Percentiles rank a stretch among this genome's conserved stretches.
phyloP scores from a whole-genome alignment of 306 rosid species.

The Cicer cuneatum region DNA sequence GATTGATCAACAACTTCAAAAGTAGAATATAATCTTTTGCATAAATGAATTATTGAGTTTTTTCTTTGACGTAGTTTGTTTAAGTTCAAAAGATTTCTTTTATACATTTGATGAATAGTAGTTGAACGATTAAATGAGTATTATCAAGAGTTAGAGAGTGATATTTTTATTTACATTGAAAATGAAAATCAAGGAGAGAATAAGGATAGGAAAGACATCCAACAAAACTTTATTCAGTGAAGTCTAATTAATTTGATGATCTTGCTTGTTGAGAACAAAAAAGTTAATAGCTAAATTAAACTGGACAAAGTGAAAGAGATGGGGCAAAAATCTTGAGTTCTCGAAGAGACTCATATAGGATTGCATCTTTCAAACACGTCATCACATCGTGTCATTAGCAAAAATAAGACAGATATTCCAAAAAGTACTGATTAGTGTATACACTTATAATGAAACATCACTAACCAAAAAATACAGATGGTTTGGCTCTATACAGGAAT shows the following conservation, averaged over 20 bases:
- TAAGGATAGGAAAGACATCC: too few relatives aligned
- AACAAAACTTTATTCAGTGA: too few relatives aligned
- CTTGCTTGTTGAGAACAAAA: background rate
- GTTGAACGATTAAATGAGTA: too few relatives aligned
- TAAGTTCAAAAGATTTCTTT: too few relatives aligned
- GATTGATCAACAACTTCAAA: too few relatives aligned
- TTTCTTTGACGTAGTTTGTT: too few relatives aligned
- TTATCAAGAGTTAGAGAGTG: too few relatives aligned
- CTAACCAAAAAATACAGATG: constrained; percentile 35
- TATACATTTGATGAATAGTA: too few relatives aligned
- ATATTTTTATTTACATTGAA: too few relatives aligned
- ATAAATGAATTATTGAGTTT: too few relatives aligned
- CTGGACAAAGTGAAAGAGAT: background rate
- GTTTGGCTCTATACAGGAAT: constrained; percentile 48
- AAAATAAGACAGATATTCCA: constrained; percentile 5
- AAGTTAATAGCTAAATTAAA: background rate
- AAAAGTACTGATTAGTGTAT: background rate
- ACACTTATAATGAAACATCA: constrained; percentile 15
- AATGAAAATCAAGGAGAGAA: too few relatives aligned
- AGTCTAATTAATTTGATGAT: background rate
- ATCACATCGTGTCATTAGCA: background rate
- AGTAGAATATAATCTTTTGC: too few relatives aligned
- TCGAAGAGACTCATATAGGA: background rate
- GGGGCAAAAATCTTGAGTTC: background rate
- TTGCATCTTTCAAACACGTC: constrained; percentile 40